Evolutionary conservation across 2,329 filamentous ascomycete genomes (phyloP), one percentile per base, ranked within the genome.

Genomic region (Calonectria pseudoturangicola): DNA sequence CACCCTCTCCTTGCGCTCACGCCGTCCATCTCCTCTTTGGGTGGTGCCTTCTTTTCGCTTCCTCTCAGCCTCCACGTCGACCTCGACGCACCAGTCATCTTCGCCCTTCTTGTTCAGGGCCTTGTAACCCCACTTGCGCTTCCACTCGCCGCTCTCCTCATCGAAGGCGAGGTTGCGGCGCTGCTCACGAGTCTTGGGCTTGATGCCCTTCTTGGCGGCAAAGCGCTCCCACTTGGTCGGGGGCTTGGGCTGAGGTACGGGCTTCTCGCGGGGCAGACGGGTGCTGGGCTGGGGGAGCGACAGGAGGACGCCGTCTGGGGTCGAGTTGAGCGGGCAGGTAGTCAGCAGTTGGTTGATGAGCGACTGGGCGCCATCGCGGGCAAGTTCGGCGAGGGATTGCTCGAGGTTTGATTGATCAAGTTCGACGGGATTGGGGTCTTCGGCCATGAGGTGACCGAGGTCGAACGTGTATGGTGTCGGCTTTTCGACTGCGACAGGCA

Each of bases 221-320:
- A 99, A 99, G 81, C 93, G 92, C 88, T 98, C 93, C 97, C 97
- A 99, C 84, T 95, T 98, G 72, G 96, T 98, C 78, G 93, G 93
- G 70, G 93, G 88, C 87, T 96, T 97, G 77, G 92, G 90, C 69
- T 92, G 89, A 1, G 97, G 97, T 10, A 98, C 88, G 12, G 95
- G 95, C 86, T 99, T 98, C 87, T 98, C 96, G 79, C 97, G 93
- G 28, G 97, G 97, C 4, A 98, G 89, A 0, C 88, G 84, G 1
- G 93, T 97, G 25, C 90, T 87, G 0, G 92, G 88, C 0, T 89
- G 84, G 0, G 97, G 97, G 0, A 99, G 92, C 18, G 90, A 88
- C 67, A 98, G 91, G 63, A 96, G 91, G 2, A 98, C 94, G 78
- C 95, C 90, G 43, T 91, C 89, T 1, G 86, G 80, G 56, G 92